Evolutionary conservation across 345 rosid genomes (phyloP).

Genomic region (Aurinia saxatilis): DNA sequence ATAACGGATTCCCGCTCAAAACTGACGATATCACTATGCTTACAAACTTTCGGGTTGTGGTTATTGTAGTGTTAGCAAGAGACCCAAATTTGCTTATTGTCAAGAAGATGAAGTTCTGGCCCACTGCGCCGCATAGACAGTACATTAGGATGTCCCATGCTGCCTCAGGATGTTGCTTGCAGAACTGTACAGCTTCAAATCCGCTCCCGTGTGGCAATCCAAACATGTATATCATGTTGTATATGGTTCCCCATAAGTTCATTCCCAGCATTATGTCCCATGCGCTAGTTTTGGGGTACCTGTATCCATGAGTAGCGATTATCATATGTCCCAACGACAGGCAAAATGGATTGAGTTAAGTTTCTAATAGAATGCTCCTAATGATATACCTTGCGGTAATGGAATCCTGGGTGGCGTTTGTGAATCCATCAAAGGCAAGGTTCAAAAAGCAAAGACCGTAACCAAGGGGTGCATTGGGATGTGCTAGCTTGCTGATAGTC

Average conservation of each 20-base stretch:
- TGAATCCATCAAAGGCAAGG: constrained; percentile 95
- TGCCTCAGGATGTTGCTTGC: constrained; percentile 88
- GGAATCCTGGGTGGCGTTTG: constrained; percentile 98
- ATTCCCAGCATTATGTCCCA: constrained; percentile 99
- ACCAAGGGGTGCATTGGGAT: constrained; percentile 94
- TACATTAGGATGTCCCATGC: constrained; percentile 88
- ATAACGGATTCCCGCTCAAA: constrained; percentile 86
- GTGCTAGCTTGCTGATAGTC: constrained; percentile 87
- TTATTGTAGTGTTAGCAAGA: constrained; percentile 88
- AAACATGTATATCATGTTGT: constrained; percentile 91
- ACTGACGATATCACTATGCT: constrained; percentile 89
- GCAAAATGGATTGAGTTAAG: not conserved
- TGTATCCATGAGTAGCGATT: not conserved
- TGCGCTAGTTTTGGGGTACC: constrained; percentile 83
- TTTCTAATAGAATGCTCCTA: not conserved
- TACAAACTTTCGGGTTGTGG: constrained; percentile 92
- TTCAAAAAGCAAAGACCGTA: constrained; percentile 88
- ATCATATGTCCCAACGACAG: not conserved
- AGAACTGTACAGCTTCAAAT: constrained; percentile 69
- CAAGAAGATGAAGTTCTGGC: constrained; percentile 94
- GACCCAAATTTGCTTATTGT: constrained; percentile 95
- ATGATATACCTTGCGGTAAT: constrained; percentile 62
- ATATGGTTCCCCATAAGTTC: constrained; percentile 95
- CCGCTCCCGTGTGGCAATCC: constrained; percentile 78
- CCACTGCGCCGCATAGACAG: constrained; percentile 94